These are phyloP conservation scores for Alternaria sp. DNA, from an alignment of 2,329 filamentous ascomycete genomes.

Conservation along the genomic window DNA sequence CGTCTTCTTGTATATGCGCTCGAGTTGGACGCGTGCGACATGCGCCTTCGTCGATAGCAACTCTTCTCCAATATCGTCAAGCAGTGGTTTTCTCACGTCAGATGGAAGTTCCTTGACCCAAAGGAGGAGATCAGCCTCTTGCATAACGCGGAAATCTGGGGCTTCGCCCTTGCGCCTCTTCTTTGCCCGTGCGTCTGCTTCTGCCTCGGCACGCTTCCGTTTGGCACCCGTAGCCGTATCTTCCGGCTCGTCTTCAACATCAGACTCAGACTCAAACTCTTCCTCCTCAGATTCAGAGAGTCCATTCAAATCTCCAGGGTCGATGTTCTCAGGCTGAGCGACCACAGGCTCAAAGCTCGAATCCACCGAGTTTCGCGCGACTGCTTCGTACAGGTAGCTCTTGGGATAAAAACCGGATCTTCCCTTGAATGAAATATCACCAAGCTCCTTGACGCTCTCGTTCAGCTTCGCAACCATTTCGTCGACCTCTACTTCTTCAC, in stretches of 20 bases:
- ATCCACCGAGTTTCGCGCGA: background rate
- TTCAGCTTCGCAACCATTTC: background rate
- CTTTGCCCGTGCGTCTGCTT: background rate
- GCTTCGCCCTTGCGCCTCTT: background rate
- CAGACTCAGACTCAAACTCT: too few relatives aligned
- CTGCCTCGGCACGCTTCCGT: background rate
- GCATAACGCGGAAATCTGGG: background rate
- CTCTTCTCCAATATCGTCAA: background rate
- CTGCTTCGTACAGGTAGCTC: background rate
- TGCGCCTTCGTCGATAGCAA: background rate
- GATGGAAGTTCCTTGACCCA: background rate
- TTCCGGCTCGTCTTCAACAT: too few relatives aligned
- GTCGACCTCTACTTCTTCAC: background rate
- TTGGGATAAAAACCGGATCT: background rate
- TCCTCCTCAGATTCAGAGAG: background rate
- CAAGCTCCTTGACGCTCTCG: background rate
- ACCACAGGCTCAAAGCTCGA: too few relatives aligned
- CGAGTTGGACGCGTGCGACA: background rate
- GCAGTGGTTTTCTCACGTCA: background rate
- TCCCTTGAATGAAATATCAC: background rate
- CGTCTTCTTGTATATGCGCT: background rate
- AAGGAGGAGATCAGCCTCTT: background rate
- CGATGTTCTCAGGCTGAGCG: too few relatives aligned
- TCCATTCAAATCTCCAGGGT: too few relatives aligned
- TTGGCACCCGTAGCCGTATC: background rate